Percentiles rank a stretch among this genome's conserved stretches.
Evolutionary conservation across 1,139 yeast genomes (phyloP).

Genomic region (Taphrina flavorubra): DNA sequence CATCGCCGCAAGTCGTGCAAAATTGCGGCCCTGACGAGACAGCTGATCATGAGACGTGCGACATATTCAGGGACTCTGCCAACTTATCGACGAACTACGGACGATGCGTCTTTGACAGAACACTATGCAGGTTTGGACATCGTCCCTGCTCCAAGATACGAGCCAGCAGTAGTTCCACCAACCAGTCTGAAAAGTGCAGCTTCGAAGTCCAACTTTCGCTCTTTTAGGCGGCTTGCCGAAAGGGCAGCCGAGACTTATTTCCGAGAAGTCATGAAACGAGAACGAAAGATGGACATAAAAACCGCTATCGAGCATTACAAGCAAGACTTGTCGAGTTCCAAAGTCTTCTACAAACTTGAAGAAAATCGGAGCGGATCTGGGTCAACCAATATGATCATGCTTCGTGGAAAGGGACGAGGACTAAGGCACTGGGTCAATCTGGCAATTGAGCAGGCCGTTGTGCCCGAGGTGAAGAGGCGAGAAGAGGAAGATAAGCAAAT

Average conservation of each 20-base stretch:
- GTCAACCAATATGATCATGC: background rate
- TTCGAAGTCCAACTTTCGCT: background rate
- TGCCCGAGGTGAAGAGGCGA: constrained; percentile 31
- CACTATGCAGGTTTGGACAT: constrained; percentile 16
- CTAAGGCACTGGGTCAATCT: constrained; percentile 21
- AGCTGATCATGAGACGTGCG: background rate
- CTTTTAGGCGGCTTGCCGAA: constrained; percentile 16
- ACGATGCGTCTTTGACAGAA: constrained; percentile 11
- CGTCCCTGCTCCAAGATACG: constrained; percentile 28
- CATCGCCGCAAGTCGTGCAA: background rate
- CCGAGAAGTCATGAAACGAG: constrained; percentile 12
- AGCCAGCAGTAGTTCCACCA: background rate
- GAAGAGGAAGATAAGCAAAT: constrained; percentile 7
- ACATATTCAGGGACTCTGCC: constrained; percentile 20
- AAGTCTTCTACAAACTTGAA: background rate
- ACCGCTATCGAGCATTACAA: constrained; percentile 15
- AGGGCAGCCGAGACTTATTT: constrained; percentile 25
- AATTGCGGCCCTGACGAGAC: too few relatives aligned
- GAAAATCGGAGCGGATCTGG: background rate
- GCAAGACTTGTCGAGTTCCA: constrained; percentile 11
- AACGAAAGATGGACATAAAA: constrained; percentile 5
- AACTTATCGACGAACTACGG: constrained; percentile 6
- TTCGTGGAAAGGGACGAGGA: constrained; percentile 1
- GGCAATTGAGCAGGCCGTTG: constrained; percentile 22
- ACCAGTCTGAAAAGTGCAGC: background rate